Evolutionary conservation across 768 basidiomycete species (phyloP).

Genomic region (Leccinum sublutescens): DNA sequence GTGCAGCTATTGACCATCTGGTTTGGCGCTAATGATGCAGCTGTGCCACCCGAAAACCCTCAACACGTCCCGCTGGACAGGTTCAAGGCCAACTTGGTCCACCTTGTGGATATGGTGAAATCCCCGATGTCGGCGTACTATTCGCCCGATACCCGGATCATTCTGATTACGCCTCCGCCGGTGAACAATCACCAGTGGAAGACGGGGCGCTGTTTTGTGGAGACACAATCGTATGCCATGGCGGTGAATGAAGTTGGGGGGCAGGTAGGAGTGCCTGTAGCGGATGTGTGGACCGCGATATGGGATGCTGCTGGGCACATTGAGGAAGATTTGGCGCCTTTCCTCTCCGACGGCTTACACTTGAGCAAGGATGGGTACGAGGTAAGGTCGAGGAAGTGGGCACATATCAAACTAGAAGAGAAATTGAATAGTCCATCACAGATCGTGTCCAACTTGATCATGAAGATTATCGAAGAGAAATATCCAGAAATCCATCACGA

Average conservation of each 20-base stretch:
- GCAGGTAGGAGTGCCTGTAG: slow-evolving; percentile 54
- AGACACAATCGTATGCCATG: slow-evolving; percentile 67
- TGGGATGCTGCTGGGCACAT: slow-evolving; percentile 70
- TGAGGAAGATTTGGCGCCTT: slow-evolving; percentile 49
- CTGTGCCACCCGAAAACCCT: slow-evolving; percentile 52
- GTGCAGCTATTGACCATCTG: slow-evolving; percentile 80
- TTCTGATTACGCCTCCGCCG: slow-evolving; percentile 86
- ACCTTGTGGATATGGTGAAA: slow-evolving; percentile 61
- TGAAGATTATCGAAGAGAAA: slow-evolving; percentile 50
- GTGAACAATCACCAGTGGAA: slow-evolving; percentile 62
- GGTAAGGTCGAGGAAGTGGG: slow-evolving; percentile 40
- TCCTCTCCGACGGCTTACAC: slow-evolving; percentile 78
- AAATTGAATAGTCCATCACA: slow-evolving; percentile 27
- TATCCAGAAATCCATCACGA: slow-evolving; percentile 73
- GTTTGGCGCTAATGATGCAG: slow-evolving; percentile 89
- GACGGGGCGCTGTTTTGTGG: slow-evolving; percentile 51
- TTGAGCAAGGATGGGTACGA: slow-evolving; percentile 71
- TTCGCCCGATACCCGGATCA: slow-evolving; percentile 69
- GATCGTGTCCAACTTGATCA: slow-evolving; percentile 66
- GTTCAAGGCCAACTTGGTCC: slow-evolving; percentile 62
- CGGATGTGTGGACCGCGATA: slow-evolving; percentile 74
- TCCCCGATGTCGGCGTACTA: slow-evolving; percentile 61
- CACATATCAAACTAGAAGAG: background rate
- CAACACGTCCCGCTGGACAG: slow-evolving; percentile 76
- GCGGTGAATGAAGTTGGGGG: slow-evolving; percentile 62